Conservation (phyloP, 495 filamentous ascomycete genomes). For the Podospora appendiculata region DNA sequence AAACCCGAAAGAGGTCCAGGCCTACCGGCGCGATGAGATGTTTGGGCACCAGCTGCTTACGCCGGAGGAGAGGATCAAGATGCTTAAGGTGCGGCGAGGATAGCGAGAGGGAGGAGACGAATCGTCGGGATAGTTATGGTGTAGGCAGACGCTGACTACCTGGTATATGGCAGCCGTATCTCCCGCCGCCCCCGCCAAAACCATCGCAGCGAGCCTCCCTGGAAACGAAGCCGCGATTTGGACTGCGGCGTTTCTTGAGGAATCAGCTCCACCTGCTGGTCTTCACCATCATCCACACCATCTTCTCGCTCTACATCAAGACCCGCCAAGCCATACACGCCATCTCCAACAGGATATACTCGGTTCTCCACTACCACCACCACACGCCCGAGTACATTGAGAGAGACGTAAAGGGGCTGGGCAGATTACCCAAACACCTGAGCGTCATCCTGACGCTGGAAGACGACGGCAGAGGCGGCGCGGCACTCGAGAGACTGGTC, state of each 20-base stretch:
- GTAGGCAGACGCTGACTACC: constrained; percentile 10
- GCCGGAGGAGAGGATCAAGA: constrained; percentile 57
- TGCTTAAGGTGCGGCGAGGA: constrained; percentile 44
- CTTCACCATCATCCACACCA: constrained; percentile 64
- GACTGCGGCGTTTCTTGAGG: constrained; percentile 61
- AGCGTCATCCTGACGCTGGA: constrained; percentile 78
- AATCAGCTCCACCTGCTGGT: constrained; percentile 59
- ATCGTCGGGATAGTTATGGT: too few species aligned
- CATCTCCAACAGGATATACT: constrained; percentile 62
- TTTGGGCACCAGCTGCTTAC: constrained; percentile 51
- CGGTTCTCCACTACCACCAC: constrained; percentile 86
- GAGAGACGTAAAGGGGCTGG: constrained; percentile 71
- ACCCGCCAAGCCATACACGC: constrained; percentile 71
- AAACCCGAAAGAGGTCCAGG: constrained; percentile 42
- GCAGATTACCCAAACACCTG: constrained; percentile 70
- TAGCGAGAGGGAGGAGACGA: neutral
- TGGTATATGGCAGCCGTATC: constrained; percentile 55
- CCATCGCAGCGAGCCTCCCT: constrained; percentile 14
- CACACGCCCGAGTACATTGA: constrained; percentile 84
- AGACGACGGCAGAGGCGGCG: constrained; percentile 55
- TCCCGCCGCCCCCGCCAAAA: constrained; percentile 47
- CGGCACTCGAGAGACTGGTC: constrained; percentile 69
- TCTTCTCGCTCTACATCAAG: constrained; percentile 83
- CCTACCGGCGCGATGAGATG: constrained; percentile 58
- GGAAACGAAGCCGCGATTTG: constrained; percentile 30